Evolutionary conservation across 1,139 yeast genomes (phyloP).

Genomic region (Debaryomyces subglobosus): DNA sequence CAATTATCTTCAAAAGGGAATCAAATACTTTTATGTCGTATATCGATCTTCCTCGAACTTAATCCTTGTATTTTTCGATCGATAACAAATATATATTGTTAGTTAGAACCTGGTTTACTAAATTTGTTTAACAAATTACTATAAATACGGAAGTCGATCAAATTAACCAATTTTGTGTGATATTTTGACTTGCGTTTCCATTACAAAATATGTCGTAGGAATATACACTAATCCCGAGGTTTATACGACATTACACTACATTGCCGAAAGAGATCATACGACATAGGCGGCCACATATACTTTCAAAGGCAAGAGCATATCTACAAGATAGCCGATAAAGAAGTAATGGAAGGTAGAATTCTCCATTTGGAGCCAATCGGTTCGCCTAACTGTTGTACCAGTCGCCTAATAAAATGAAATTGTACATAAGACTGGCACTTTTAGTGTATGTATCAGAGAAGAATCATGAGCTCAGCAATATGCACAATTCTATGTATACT

Average conservation of each 20-base stretch:
- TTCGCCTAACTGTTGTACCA: too few species aligned
- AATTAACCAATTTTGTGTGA: constrained; percentile 1
- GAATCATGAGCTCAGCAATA: neutral
- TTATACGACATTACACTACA: neutral
- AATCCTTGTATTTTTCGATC: neutral
- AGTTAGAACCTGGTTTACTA: constrained; percentile 2
- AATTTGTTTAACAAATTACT: neutral
- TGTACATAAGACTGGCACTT: neutral
- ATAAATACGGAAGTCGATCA: constrained; percentile 7
- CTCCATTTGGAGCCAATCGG: too few species aligned
- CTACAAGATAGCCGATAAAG: too few species aligned
- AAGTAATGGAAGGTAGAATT: too few species aligned
- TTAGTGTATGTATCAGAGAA: neutral
- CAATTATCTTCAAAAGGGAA: neutral
- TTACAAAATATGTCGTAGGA: neutral
- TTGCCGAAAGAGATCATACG: neutral
- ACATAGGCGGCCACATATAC: too few species aligned
- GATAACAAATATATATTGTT: neutral
- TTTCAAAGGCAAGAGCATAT: too few species aligned
- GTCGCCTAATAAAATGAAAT: neutral
- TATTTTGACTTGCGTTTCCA: neutral
- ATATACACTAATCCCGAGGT: neutral
- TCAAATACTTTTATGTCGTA: neutral
- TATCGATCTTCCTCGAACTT: neutral
- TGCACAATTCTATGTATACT: neutral